phyloP scores from a whole-genome alignment of 768 basidiomycete genomes.

The Rhizopogon vinicolor region DNA sequence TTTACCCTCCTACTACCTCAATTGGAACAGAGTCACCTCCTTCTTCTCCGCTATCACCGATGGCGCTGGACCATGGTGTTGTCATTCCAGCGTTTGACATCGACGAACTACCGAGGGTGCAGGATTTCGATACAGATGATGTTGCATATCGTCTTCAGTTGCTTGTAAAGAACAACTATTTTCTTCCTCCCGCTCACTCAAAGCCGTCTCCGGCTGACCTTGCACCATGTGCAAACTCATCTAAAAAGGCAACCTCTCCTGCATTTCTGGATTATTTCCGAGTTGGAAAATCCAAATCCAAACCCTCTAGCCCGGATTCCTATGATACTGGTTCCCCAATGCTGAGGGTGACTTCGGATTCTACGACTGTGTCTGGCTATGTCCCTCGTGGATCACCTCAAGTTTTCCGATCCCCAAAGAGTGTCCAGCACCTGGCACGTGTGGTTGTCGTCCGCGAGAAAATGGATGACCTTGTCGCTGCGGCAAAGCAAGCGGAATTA shows the following conservation, averaged over 20 bases:
- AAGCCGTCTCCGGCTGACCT: constrained; percentile 74
- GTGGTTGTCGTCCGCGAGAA: constrained; percentile 85
- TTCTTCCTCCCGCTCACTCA: constrained; percentile 81
- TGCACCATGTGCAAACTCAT: constrained; percentile 27
- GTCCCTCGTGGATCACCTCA: constrained; percentile 34
- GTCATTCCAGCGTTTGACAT: constrained; percentile 44
- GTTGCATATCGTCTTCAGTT: constrained; percentile 81
- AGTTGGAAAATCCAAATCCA: constrained; percentile 62
- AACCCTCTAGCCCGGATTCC: constrained; percentile 46
- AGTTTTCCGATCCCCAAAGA: constrained; percentile 26
- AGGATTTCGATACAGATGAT: constrained; percentile 66
- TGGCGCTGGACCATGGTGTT: constrained; percentile 35
- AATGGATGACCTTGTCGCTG: constrained; percentile 63
- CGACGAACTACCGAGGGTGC: constrained; percentile 39
- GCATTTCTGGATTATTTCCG: constrained; percentile 70
- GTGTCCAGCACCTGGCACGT: constrained; percentile 42
- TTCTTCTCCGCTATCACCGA: constrained; percentile 52
- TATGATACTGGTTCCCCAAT: constrained; percentile 39
- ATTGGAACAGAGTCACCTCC: constrained; percentile 60
- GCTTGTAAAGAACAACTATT: constrained; percentile 84
- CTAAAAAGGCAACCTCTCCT: constrained; percentile 43
- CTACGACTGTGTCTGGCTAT: constrained; percentile 45
- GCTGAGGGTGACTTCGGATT: constrained; percentile 63
- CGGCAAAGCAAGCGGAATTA: constrained; percentile 72
- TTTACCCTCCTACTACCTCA: constrained; percentile 73